Conservation (phyloP, 306 rosid genomes). For the Cucumis cinereus region DNA sequence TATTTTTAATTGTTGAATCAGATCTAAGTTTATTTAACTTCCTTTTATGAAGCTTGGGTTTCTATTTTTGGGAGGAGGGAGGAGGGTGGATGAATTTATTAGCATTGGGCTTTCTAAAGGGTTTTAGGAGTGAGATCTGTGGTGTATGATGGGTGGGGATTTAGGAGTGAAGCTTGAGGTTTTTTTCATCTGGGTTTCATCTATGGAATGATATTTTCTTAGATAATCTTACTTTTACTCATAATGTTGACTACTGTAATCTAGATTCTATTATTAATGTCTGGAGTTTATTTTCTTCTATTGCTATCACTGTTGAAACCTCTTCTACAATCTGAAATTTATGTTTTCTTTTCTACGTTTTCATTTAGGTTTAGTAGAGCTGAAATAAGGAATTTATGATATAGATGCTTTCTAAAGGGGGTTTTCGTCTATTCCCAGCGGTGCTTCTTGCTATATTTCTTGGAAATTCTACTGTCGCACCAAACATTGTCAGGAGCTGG, state of each 20-base stretch:
- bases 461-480: neutral
- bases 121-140: constrained; percentile 46
- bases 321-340: neutral
- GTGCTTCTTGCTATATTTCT: neutral
- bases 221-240: constrained; percentile 1
- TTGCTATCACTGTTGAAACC: neutral
- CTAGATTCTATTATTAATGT: constrained; percentile 15
- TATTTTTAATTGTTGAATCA: constrained; percentile 30
- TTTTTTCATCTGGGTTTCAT: constrained; percentile 24
- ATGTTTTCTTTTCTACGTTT: neutral
- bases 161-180: constrained; percentile 6
- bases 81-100: neutral
- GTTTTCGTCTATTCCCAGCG: neutral
- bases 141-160: constrained; percentile 16
- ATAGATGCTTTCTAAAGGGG: neutral
- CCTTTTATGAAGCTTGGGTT: constrained; percentile 12
- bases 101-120: constrained; percentile 17
- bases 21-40: constrained; percentile 48
- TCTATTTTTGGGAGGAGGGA: neutral
- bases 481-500: constrained; percentile 16
- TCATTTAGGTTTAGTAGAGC: neutral
- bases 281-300: neutral
- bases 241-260: constrained; percentile 21
- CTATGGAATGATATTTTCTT: neutral
- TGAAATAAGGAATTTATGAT: neutral